Evolutionary conservation across 2,329 filamentous ascomycete genomes (phyloP).

Genomic region (Exutisphaerella laricina): DNA sequence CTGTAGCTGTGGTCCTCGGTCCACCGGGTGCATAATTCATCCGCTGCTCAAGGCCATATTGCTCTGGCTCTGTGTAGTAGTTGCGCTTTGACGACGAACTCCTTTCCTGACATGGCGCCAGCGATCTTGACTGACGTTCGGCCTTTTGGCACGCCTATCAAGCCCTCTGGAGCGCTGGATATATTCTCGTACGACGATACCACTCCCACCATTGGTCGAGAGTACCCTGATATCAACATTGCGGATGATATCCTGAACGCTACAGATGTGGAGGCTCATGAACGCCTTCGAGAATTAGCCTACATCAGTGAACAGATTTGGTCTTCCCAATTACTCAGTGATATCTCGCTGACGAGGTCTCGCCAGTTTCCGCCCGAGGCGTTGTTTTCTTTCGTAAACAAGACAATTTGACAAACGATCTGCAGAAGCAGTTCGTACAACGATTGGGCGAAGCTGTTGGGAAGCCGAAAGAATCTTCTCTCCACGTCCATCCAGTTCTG

Average conservation of each 20-base stretch:
- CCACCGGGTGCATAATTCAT: too few relatives aligned
- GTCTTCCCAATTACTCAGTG: neutral
- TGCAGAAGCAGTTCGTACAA: conserved; percentile 59
- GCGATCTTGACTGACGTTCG: neutral
- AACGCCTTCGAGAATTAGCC: conserved; percentile 16
- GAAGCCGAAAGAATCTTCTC: conserved; percentile 51
- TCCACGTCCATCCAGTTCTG: conserved; percentile 50
- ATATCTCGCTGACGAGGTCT: neutral
- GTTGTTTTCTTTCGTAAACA: conserved; percentile 61
- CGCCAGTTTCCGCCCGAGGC: conserved; percentile 59
- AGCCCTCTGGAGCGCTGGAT: conserved; percentile 39
- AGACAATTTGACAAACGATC: conserved; percentile 53
- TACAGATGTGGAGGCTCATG: conserved; percentile 18
- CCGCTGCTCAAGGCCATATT: too few relatives aligned
- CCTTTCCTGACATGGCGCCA: neutral
- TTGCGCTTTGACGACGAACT: too few relatives aligned
- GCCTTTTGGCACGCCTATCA: conserved; percentile 37
- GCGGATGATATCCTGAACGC: conserved; percentile 56
- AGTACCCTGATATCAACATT: conserved; percentile 54
- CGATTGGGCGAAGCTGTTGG: conserved; percentile 56
- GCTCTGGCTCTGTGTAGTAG: too few relatives aligned
- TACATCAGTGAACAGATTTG: neutral
- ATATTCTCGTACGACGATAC: conserved; percentile 52
- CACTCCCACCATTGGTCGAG: conserved; percentile 58
- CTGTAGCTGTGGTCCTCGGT: too few relatives aligned